These are phyloP conservation scores for Penicillium sp. DNA, from an alignment of 2,329 filamentous ascomycete genomes.

Conservation along the genomic window DNA sequence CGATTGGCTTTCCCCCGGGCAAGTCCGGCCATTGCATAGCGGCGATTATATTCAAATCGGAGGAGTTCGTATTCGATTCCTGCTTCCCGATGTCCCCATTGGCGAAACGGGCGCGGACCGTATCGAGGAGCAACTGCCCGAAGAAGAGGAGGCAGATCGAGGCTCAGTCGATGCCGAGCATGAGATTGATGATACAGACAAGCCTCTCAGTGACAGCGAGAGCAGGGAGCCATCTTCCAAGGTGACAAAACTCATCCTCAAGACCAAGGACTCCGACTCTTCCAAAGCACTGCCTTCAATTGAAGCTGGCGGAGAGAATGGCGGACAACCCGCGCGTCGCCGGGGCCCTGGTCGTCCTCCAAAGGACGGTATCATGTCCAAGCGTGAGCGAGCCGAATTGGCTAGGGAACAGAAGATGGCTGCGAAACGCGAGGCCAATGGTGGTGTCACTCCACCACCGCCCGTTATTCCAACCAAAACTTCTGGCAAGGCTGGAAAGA, in stretches of 20 bases:
- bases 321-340: conserved; percentile 43
- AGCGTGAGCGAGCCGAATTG: conserved; percentile 59
- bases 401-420: conserved; percentile 56
- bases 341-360: conserved; percentile 64
- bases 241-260: conserved; percentile 31
- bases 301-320: conserved; percentile 38
- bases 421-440: conserved; percentile 50
- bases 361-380: conserved; percentile 68
- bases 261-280: conserved; percentile 32
- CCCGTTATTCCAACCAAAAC: conserved; percentile 13
- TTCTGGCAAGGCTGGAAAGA: conserved; percentile 36
- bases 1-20: conserved; percentile 50
- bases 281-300: conserved; percentile 32
- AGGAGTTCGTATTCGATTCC: conserved; percentile 58
- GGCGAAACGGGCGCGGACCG: conserved; percentile 52
- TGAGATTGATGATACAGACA: conserved; percentile 38
- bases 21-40: conserved; percentile 54
- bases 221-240: conserved; percentile 32
- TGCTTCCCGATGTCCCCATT: conserved; percentile 55
- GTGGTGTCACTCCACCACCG: conserved; percentile 47
- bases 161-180: conserved; percentile 44
- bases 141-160: conserved; percentile 37
- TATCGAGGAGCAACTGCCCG: conserved; percentile 43
- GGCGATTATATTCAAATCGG: conserved; percentile 62
- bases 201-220: conserved; percentile 26